Evolutionary conservation across 179 eudicot species (phyloP), one percentile per base, ranked within the genome.

Genomic region (Gypsophila paniculata): DNA sequence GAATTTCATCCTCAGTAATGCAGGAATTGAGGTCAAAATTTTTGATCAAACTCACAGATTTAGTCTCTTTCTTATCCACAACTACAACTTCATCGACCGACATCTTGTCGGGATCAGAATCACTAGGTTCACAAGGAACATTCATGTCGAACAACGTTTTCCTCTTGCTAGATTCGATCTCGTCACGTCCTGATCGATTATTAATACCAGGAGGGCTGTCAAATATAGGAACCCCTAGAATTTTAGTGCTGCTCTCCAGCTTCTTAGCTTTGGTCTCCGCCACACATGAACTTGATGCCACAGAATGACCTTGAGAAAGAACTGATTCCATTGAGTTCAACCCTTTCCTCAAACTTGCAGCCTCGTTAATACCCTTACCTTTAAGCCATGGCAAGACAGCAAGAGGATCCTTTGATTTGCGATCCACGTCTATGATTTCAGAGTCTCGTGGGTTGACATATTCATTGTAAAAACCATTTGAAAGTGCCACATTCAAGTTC

Each of bases 11-110:
- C 74, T 86, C 96, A 1, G 73, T 85, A 51, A 79, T 18, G 71
- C 86, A 91, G 8, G 90, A 85, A 74, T 93, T 93, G 72, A 93
- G 85, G 84, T 93, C 98, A 69, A 93, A 76, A 60, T 71, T 75
- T 67, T 85, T 78, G 79, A 82, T 83, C n/a, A 77, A 36, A 78
- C 59, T 63, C 49, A 76, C 58, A 71, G 68, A 61, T 48, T 79
- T 78, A 19, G 59, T 75, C 63, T 77, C 72, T 68, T 66, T 80
- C 76, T 82, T 76, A 71, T 84, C 86, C 2, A 55, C 72, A 61
- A 74, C 72, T 34, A 64, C 72, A 48, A 55, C 78, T 61, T 79
- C 90, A 13, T 60, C 82, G 49, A 61, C 76, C 73, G 38, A 78
- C 55, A 58, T 75, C 9, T 80, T 70, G 25, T 69, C 77, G 17